A percentile compares a stretch with the other conserved stretches of the same genome.
These are phyloP conservation scores for Teunomyces kruisii DNA, from an alignment of 805 yeast species.

Conservation along the genomic window DNA sequence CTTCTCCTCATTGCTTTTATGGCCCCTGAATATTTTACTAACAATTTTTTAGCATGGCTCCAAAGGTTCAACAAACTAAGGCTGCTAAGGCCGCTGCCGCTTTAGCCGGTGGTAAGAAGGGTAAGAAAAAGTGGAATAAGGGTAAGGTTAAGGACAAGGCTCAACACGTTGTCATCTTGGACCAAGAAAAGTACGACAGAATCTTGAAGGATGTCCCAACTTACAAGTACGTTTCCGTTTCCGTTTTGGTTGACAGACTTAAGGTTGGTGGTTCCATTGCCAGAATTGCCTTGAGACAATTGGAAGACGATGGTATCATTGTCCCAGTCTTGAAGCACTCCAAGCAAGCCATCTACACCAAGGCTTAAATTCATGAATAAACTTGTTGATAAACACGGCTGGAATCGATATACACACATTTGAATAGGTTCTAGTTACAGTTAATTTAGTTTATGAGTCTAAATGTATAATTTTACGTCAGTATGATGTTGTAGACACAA, in stretches of 20 bases:
- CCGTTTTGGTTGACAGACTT: constrained; percentile 98
- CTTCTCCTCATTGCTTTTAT: neutral
- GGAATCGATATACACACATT: constrained; percentile 1
- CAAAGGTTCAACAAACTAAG: constrained; percentile 98
- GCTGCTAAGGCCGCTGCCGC: constrained; percentile 99
- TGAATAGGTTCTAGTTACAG: neutral
- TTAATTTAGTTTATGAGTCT: constrained; percentile 4
- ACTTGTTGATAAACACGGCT: constrained; percentile 4
- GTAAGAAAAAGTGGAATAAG: constrained; percentile 99
- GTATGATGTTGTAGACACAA: neutral
- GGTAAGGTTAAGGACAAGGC: constrained; percentile 99
- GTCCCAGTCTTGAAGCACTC: constrained; percentile 93
- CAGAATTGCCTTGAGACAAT: constrained; percentile 94
- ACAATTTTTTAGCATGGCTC: constrained; percentile 75
- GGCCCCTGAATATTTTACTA: neutral
- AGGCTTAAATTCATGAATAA: constrained; percentile 42
- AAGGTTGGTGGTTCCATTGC: constrained; percentile 99
- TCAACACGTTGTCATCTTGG: constrained; percentile 94
- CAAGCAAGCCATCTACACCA: constrained; percentile 94
- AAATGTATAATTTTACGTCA: constrained; percentile 4
- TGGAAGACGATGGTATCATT: constrained; percentile 93
- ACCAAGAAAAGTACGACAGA: constrained; percentile 99
- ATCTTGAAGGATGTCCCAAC: constrained; percentile 99
- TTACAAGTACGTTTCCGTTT: constrained; percentile 96
- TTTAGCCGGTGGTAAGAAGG: constrained; percentile 99